phyloP scores from a whole-genome alignment of 345 rosid species.

The Salix brachista region DNA sequence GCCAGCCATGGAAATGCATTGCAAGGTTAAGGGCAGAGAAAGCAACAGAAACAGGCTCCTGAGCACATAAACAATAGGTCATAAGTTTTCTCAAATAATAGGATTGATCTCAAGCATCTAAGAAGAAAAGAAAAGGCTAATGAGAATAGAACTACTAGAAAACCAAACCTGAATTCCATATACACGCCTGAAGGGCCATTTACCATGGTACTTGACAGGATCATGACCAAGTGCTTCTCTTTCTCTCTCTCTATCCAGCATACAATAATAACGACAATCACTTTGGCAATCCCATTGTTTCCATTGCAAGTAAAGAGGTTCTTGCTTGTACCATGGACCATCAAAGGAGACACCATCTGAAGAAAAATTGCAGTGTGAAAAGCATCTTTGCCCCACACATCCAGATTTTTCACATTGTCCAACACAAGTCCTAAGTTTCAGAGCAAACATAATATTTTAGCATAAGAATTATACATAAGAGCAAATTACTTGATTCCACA shows the following conservation, averaged over 20 bases:
- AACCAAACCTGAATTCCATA: slow-evolving; percentile 65
- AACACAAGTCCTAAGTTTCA: slow-evolving; percentile 53
- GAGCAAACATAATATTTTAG: neutral
- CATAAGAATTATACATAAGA: neutral
- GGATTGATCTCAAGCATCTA: neutral
- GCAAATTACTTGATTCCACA: neutral
- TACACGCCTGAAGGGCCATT: slow-evolving; percentile 82
- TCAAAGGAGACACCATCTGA: slow-evolving; percentile 70
- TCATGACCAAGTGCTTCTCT: slow-evolving; percentile 50
- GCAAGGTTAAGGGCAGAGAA: slow-evolving; percentile 75
- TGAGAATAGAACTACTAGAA: neutral
- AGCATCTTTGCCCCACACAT: slow-evolving; percentile 72
- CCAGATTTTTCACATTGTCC: slow-evolving; percentile 71
- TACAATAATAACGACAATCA: slow-evolving; percentile 69
- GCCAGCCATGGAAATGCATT: slow-evolving; percentile 82
- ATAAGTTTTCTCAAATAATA: neutral
- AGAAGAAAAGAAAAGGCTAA: neutral
- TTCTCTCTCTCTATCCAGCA: slow-evolving; percentile 82
- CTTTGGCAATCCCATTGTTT: slow-evolving; percentile 77
- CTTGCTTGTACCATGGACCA: slow-evolving; percentile 82
- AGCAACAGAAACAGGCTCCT: slow-evolving; percentile 88
- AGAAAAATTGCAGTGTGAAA: slow-evolving; percentile 72
- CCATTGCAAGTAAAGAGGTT: slow-evolving; percentile 77
- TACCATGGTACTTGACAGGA: slow-evolving; percentile 82
- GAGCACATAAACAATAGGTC: slow-evolving; percentile 13